Base-by-base conservation (phyloP, 306 rosid species). In the Vigna hirtella region DNA sequence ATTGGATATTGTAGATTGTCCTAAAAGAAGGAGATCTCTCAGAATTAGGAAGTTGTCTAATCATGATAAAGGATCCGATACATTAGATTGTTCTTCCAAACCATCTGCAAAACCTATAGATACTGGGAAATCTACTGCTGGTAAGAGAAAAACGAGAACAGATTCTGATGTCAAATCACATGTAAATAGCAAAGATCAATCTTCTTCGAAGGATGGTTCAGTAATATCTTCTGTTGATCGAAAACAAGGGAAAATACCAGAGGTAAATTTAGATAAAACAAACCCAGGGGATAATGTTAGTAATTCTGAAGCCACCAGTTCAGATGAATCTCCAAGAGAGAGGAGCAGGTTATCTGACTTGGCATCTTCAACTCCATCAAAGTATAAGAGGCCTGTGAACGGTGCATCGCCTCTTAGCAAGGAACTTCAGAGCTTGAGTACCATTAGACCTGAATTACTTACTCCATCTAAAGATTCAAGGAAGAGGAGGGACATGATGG, bases 401-500 rank as follows among this genome's bases (percentile, higher is more conserved):
- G 84, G 80, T 17, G 86, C 76, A 55, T 96, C 99, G 66, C 98
- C 99, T 57, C 89, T 95, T 63, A 83, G 72, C 47, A 86, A 81
- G 53, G 99, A 95, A 87, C 88, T 95, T 65, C 84, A 85, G 36
- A 86, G 83, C 78, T 87, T 93, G 85, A 88, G 81, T 76, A 77
- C 81, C 64, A 58, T 48, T 6, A 80, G 81, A 63, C 81, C 84
- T 65, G 84, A 82, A 70, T 76, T 85, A 43, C 43, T 77, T 67
- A 82, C 96, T 34, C 83, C 87, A 3, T 77, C 91, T 68, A 91
- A 88, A 75, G 95, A 90, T 70, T 91, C 88, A 66, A 88, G 99
- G 81, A 96, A 82, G 87, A 87, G 96, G 89, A 93, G 88, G 84
- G 99, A 93, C 67, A 87, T 90, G 80, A 86, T 76, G 32, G 87